A percentile compares a stretch with the other conserved stretches of the same genome.
Evolutionary conservation across 371 early-diverging fungal genomes (phyloP).

Genomic region (Homolaphlyctis polyrhiza): DNA sequence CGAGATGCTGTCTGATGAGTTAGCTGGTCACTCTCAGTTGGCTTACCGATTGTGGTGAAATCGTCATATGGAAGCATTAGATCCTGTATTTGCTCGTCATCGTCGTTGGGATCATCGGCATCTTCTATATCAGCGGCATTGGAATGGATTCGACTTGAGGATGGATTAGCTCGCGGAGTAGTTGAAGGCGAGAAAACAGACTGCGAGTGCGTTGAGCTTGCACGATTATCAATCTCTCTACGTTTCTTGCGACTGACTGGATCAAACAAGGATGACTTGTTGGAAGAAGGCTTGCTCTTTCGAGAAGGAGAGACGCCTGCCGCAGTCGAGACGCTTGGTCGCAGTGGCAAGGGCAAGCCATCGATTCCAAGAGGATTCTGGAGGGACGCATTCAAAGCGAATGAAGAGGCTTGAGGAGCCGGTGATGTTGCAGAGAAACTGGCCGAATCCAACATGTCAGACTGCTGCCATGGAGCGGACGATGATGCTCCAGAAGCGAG

Average conservation of each 20-base stretch:
- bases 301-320: too few species aligned
- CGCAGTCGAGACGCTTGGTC: not conserved
- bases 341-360: not conserved
- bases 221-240: not conserved
- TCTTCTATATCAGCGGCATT: not conserved
- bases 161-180: not conserved
- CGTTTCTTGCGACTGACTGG: not conserved
- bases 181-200: too few species aligned
- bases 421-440: too few species aligned
- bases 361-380: not conserved
- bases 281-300: too few species aligned
- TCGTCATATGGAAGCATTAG: slow-evolving; percentile 36
- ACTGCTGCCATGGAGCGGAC: too few species aligned
- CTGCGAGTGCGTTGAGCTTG: not conserved
- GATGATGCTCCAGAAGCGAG: too few species aligned
- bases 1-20: too few species aligned
- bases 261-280: not conserved
- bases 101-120: not conserved
- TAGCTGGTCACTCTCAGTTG: too few species aligned
- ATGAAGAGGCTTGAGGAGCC: too few species aligned
- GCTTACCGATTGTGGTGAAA: slow-evolving; percentile 59
- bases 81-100: not conserved
- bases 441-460: too few species aligned
- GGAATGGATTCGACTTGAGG: not conserved
- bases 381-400: too few species aligned